Evolutionary conservation across 1,139 yeast genomes (phyloP).

Genomic region (Kurtzmaniella quercitrusa): DNA sequence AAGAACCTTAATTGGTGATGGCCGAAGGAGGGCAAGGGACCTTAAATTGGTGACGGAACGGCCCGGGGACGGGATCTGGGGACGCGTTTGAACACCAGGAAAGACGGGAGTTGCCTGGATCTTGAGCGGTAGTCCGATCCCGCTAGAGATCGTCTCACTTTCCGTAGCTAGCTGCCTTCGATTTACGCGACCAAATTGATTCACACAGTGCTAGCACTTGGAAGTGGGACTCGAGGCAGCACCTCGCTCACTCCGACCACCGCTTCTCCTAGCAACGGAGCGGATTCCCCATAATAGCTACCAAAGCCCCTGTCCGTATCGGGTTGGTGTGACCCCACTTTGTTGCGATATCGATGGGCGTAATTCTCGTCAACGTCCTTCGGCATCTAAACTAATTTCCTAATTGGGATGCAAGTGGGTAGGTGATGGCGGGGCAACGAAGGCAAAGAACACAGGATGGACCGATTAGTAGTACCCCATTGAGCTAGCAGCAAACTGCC

Average conservation of each 20-base stretch:
- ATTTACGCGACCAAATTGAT: too few species aligned
- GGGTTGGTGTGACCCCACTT: not conserved
- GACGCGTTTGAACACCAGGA: not conserved
- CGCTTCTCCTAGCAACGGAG: not conserved
- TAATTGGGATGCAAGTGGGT: conserved; percentile 1
- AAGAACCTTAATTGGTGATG: not conserved
- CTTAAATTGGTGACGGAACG: not conserved
- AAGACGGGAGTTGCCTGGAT: too few species aligned
- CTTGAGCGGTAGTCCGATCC: too few species aligned
- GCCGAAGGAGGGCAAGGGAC: not conserved
- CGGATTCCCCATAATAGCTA: not conserved
- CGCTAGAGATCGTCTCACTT: too few species aligned
- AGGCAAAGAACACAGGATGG: too few species aligned
- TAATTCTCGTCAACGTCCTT: not conserved
- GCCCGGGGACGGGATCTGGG: not conserved
- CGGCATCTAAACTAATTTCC: not conserved
- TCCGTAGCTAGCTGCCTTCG: too few species aligned
- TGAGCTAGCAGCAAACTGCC: too few species aligned
- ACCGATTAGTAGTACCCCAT: too few species aligned
- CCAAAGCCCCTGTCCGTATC: not conserved
- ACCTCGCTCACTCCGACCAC: too few species aligned
- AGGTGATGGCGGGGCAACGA: not conserved
- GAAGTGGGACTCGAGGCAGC: too few species aligned
- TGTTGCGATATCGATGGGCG: not conserved
- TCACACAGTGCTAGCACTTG: too few species aligned